Conservation (phyloP, 257 asterid genomes). For the Primulina eburnea region DNA sequence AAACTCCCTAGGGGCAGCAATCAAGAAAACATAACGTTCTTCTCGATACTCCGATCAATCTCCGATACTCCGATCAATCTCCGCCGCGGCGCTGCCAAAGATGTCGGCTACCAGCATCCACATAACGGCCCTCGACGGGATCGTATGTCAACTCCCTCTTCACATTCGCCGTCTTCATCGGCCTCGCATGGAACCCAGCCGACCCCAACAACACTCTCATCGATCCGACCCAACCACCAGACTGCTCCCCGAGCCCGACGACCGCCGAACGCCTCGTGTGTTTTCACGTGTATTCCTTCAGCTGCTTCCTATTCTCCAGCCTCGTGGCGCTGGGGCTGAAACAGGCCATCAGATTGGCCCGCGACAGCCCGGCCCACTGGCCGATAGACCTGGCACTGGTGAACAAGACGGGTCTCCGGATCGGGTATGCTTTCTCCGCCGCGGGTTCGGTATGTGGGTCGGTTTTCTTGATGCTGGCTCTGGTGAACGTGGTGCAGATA, state of each 20-base stretch:
- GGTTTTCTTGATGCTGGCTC: conserved; percentile 69
- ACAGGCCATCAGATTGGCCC: conserved; percentile 60
- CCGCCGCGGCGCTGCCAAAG: conserved; percentile 21
- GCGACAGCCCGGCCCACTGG: conserved; percentile 34
- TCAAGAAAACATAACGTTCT: too few relatives aligned
- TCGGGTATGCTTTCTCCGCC: conserved; percentile 80
- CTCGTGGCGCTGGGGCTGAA: conserved; percentile 72
- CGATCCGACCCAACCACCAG: conserved; percentile 40
- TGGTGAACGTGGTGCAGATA: conserved; percentile 82
- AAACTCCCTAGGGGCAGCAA: too few relatives aligned
- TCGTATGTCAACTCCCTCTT: conserved; percentile 88
- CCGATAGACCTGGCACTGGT: conserved; percentile 63
- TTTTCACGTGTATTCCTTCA: conserved; percentile 85
- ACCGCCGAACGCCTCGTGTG: conserved; percentile 62
- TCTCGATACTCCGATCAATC: neutral
- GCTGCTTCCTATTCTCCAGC: conserved; percentile 92
- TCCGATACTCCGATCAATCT: neutral
- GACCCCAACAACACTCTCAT: conserved; percentile 70
- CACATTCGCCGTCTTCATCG: conserved; percentile 88
- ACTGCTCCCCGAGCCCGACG: conserved; percentile 50
- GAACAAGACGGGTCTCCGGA: conserved; percentile 53
- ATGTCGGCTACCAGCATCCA: conserved; percentile 85
- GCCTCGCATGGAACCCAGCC: conserved; percentile 86
- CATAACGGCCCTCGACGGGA: conserved; percentile 79
- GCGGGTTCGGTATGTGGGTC: conserved; percentile 77